Conservation (phyloP, 768 basidiomycete species). For the Lenzites betulinus region DNA sequence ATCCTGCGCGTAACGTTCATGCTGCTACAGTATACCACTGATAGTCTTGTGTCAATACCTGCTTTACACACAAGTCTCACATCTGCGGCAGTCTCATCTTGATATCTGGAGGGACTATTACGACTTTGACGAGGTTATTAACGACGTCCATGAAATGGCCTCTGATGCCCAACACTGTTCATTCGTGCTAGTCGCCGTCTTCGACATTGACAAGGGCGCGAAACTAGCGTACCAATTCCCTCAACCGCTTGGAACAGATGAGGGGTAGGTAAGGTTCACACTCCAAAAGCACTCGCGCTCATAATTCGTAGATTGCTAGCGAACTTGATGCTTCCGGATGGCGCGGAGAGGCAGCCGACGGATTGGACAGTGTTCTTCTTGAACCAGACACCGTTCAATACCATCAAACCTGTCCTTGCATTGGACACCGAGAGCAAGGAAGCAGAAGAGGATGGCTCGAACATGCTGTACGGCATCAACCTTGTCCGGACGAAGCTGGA, state of each 20-base stretch:
- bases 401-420: conserved; percentile 79
- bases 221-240: conserved; percentile 96
- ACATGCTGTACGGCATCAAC: conserved; percentile 86
- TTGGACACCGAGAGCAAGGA: conserved; percentile 46
- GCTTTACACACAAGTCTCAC: not conserved
- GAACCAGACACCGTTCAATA: conserved; percentile 90
- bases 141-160: conserved; percentile 42
- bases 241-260: conserved; percentile 90
- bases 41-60: too few relatives aligned
- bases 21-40: too few relatives aligned
- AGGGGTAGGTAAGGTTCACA: conserved; percentile 61
- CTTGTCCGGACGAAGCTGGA: conserved; percentile 92
- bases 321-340: conserved; percentile 98
- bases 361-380: conserved; percentile 99
- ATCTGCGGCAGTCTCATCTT: too few relatives aligned
- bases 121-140: not conserved
- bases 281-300: not conserved
- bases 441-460: conserved; percentile 31
- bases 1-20: too few relatives aligned
- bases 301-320: conserved; percentile 70
- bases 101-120: too few relatives aligned
- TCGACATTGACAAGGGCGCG: conserved; percentile 94
- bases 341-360: conserved; percentile 90
- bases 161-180: conserved; percentile 78
- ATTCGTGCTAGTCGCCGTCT: conserved; percentile 96